Conservation (phyloP, 2,329 filamentous ascomycete species). For the Sclerotinia nivalis region DNA sequence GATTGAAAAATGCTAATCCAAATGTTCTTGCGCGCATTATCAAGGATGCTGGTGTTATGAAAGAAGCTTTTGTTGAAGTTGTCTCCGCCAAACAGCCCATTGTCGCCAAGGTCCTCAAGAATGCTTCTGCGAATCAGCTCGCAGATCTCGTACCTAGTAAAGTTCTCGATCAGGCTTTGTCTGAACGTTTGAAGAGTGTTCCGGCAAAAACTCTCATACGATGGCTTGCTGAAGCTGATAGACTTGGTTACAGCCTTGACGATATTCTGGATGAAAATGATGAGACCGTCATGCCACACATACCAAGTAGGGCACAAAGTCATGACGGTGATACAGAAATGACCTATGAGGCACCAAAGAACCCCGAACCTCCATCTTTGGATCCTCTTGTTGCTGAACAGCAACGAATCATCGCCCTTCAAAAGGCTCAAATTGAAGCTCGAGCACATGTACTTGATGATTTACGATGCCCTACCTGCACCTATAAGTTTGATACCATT, state of each 20-base stretch:
- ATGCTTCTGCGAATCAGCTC: conserved; percentile 26
- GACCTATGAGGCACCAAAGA: conserved; percentile 13
- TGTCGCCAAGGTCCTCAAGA: conserved; percentile 29
- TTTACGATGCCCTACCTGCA: conserved; percentile 16
- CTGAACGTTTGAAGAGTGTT: conserved; percentile 30
- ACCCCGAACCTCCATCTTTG: neutral
- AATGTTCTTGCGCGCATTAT: conserved; percentile 32
- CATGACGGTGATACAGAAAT: conserved; percentile 22
- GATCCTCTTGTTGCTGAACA: conserved; percentile 25
- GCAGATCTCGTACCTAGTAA: conserved; percentile 26
- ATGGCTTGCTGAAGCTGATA: conserved; percentile 34
- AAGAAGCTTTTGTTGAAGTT: conserved; percentile 27
- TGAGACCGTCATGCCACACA: conserved; percentile 31
- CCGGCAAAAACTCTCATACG: conserved; percentile 32
- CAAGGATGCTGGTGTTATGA: conserved; percentile 32
- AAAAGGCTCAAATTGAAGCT: conserved; percentile 8
- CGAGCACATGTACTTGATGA: neutral
- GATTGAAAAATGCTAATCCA: conserved; percentile 34
- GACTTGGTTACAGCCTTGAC: conserved; percentile 37
- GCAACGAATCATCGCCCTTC: conserved; percentile 20
- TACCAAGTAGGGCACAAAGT: conserved; percentile 12
- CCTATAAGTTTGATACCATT: conserved; percentile 15
- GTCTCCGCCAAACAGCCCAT: conserved; percentile 27
- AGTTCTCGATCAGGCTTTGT: conserved; percentile 31
- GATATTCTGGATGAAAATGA: conserved; percentile 36